Base-by-base conservation (phyloP, 2,329 filamentous ascomycete genomes). In the Aspergillus clavatus region DNA sequence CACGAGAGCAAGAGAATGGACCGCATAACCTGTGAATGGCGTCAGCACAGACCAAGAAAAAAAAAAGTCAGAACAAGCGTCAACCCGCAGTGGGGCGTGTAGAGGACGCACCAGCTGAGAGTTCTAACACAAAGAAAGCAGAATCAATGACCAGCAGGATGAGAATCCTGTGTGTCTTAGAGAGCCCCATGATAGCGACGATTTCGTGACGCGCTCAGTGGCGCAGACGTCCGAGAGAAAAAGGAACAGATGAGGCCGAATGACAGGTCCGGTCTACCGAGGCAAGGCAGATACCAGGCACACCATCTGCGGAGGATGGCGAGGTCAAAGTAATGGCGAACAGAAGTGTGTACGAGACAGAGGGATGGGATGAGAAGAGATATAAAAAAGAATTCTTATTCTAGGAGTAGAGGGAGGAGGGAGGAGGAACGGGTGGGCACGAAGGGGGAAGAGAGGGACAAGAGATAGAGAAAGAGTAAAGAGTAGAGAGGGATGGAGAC, bases 81-180 rank as follows among this genome's bases (percentile, higher is more conserved):
- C 2, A n/a, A 46, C 10, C 7, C 16, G 10, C 22, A 27, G 14
- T 21, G 38, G 26, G 12, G 16, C 6, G 23, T 16, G 12, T 22
- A 10, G 14, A n/a, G n/a, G n/a, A 63, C 73, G 27, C 50, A 77
- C 77, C 91, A 50, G 86, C 82, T 46, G 86, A 82, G 50, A 98
- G 72, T 71, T 98, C 93, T 47, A 97, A 74, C 38, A 95, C 70
- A 72, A 98, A 96, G 74, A 98, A 98, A 31, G 80, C 77, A 42
- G 83, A 78, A 71, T 97, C 91, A 63, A 98, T 95, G 53, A 75
- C 85, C 66, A 98, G 82, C 78, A 98, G 87, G 67, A 96, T 85
- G 71, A 87, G 80, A 67, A 98, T 97, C 68, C 91, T 84, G 59
- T 85, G 88, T 56, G 86, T 87, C 71, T 98, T 98, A 63, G 90